Base-by-base conservation (phyloP, 805 yeast genomes). In the Saccharomyces jurei region DNA sequence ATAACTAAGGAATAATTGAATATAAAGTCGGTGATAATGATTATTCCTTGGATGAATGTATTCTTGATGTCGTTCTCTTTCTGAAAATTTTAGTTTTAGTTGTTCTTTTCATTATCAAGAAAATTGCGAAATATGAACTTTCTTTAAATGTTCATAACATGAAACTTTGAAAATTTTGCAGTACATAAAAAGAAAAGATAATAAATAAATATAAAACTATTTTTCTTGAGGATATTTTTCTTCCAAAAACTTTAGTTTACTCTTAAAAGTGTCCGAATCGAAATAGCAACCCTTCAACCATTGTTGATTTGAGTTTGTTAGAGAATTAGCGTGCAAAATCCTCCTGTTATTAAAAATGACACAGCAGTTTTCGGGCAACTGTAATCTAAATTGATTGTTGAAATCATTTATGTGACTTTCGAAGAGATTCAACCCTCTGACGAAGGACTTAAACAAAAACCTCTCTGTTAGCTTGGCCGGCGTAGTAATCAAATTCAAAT, bases 241-340 rank as follows among this genome's bases (percentile, higher is more conserved):
- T 44, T 64, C 68, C 41, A 69, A 46, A 26, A 68, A 70, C 60
- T 84, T 74, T 49, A 83, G 66, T 57, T 75, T 81, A n/a, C 90
- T 84, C 57, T 82, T 72, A 66, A 77, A 85, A 36, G 87, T 75
- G 64, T 87, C 95, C 21, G 81, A 81, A 63, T 87, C 92, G 28
- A 85, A 70, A 65, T 86, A 87, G 50, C 89, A 81, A 1, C 92
- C 92, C 77, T 85, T 83, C 53, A 87, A 71, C 87, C 89, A 83
- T 58, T 94, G 75, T 29, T 72, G 74, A 6, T 77, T 80, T 11
- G 78, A 77, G 54, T 75, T 77, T 58, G 78, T 79, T 51, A 63
- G 72, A 51, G 72, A 72, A 59, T 94, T 75, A 0, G 89, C 83
- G 65, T 87, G 94, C 48, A 87, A 73, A 0, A 83, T 72, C 59